Base-by-base conservation (phyloP, 176 grass and related monocot species). In the Neostapfia colusana region DNA sequence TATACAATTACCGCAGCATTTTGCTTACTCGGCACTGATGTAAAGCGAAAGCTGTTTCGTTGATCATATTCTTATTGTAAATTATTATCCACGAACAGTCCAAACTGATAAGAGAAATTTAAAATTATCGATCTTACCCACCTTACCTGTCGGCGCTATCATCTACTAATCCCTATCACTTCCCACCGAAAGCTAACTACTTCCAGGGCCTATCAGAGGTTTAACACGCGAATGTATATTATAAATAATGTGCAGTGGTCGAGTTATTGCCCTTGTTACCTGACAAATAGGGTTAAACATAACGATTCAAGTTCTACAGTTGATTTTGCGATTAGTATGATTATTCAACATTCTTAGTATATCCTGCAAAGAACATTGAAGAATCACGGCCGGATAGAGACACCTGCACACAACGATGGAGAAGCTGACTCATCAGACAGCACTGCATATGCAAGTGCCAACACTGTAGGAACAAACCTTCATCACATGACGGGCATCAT, bases 151-250 rank as follows among this genome's bases (percentile, higher is more conserved):
- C 69, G 56, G 40, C 60, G 36, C 46, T 55, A 44, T 69, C 69
- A 55, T 82, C n/a, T n/a, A n/a, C 66, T 54, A 23, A 84, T 78
- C 74, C 35, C 66, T 84, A 20, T 84, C 75, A 58, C 75, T 73
- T 66, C 17, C n/a, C 75, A 66, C 75, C 83, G 75, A 85, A 85
- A 85, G 59, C 67, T 72, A 60, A 6, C 26, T 18, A 58, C n/a
- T n/a, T n/a, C 38, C 57, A 39, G 62, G 70, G 57, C 36, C 35
- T 44, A 18, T 14, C 35, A 23, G 35, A 55, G 35, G 61, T 7
- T 21, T 49, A 58, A 64, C 45, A 14, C 27, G 67, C 54, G 44
- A 46, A 57, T 40, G 17, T 72, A 81, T 49, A 35, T 14, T 21
- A 28, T 81, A 49, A 40, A n/a, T 35, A 26, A n/a, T 80, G 54